These are phyloP conservation scores for Bipolaris gigantea DNA, from an alignment of 2,329 filamentous ascomycete genomes.

Conservation along the genomic window DNA sequence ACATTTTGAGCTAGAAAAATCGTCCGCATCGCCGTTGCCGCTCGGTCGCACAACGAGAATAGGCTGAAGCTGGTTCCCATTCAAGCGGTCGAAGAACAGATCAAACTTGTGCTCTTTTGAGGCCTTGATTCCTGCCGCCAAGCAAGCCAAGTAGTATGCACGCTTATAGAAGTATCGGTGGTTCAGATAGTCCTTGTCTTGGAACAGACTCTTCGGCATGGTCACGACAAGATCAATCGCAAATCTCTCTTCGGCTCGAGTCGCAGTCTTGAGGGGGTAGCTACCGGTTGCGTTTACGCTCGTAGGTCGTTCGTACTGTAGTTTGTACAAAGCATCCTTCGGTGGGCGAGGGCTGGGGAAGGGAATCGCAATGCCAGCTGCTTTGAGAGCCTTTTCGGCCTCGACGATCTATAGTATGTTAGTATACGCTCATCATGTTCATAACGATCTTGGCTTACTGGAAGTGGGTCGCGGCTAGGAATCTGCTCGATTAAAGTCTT, in stretches of 20 bases:
- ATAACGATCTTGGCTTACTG: slow-evolving; percentile 34
- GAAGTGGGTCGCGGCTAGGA: slow-evolving; percentile 53
- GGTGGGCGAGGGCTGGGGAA: slow-evolving; percentile 80
- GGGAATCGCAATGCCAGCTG: slow-evolving; percentile 71
- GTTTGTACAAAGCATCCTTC: slow-evolving; percentile 76
- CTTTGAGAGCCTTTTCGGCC: slow-evolving; percentile 67
- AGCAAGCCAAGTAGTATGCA: slow-evolving; percentile 84
- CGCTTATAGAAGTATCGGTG: slow-evolving; percentile 93
- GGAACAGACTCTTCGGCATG: slow-evolving; percentile 79
- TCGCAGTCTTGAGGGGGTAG: slow-evolving; percentile 75
- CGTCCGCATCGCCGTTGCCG: slow-evolving; percentile 36
- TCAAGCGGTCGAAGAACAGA: slow-evolving; percentile 65
- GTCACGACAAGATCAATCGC: slow-evolving; percentile 82
- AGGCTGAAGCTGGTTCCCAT: slow-evolving; percentile 77
- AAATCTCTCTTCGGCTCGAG: slow-evolving; percentile 61
- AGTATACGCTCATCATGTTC: not conserved
- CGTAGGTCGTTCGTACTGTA: slow-evolving; percentile 74
- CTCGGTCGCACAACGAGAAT: slow-evolving; percentile 56
- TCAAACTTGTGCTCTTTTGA: slow-evolving; percentile 58
- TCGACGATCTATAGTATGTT: slow-evolving; percentile 61
- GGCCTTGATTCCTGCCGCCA: slow-evolving; percentile 70
- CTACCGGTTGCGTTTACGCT: slow-evolving; percentile 88
- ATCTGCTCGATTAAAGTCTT: slow-evolving; percentile 54
- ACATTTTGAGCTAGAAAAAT: slow-evolving; percentile 42
- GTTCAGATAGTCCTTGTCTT: slow-evolving; percentile 93